Percentiles rank a stretch among this genome's conserved stretches.
These are phyloP conservation scores for Penicillium canescens DNA, from an alignment of 495 filamentous ascomycete genomes.

Conservation along the genomic window DNA sequence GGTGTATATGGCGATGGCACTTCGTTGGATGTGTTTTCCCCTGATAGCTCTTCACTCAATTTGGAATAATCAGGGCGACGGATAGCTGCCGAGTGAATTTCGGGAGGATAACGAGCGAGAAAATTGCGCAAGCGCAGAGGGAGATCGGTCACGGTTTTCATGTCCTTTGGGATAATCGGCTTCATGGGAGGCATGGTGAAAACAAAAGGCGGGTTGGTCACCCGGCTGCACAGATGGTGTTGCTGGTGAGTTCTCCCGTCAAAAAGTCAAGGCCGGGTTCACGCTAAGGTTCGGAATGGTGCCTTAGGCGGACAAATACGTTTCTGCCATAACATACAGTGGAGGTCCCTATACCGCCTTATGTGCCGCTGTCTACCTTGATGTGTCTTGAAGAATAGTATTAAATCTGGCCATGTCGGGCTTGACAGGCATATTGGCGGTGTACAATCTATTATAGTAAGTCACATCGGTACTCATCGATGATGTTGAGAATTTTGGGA, in stretches of 20 bases:
- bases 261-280: conserved; percentile 21
- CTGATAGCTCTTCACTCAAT: background rate
- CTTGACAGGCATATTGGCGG: too few species aligned
- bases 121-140: conserved; percentile 80
- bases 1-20: conserved; percentile 51
- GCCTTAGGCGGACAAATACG: too few species aligned
- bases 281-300: background rate
- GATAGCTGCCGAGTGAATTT: conserved; percentile 42
- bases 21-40: conserved; percentile 7
- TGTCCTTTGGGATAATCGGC: conserved; percentile 11
- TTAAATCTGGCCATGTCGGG: too few species aligned
- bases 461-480: too few species aligned
- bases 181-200: conserved; percentile 28
- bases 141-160: conserved; percentile 14
- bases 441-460: too few species aligned
- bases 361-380: too few species aligned
- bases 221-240: background rate
- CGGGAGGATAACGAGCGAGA: conserved; percentile 85
- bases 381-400: too few species aligned
- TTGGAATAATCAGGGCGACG: conserved; percentile 38
- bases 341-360: too few species aligned
- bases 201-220: background rate
- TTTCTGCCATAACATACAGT: too few species aligned
- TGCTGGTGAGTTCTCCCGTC: conserved; percentile 1
- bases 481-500: too few species aligned